Evolutionary conservation across 306 rosid genomes (phyloP).

Genomic region (Benincasa hispida): DNA sequence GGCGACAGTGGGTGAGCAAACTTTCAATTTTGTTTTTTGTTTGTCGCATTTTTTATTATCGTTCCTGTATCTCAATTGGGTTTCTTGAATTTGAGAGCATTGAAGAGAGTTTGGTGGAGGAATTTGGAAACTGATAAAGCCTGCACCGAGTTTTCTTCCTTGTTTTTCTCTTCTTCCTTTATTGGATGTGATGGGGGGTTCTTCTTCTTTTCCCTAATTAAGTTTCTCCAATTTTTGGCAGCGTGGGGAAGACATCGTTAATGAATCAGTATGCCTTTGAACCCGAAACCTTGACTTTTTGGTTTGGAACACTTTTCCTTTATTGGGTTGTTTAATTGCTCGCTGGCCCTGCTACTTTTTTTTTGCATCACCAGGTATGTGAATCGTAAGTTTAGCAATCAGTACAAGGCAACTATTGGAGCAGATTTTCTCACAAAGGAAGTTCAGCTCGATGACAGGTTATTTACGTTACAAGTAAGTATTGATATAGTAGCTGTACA

Average conservation of each 20-base stretch:
- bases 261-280: constrained; percentile 73
- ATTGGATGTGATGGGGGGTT: background rate
- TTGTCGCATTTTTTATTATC: background rate
- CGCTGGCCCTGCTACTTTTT: background rate
- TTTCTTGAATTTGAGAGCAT: constrained; percentile 12
- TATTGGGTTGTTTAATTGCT: background rate
- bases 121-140: background rate
- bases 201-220: background rate
- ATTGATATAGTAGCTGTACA: background rate
- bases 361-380: constrained; percentile 51
- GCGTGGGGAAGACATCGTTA: constrained; percentile 96
- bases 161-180: background rate
- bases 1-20: constrained; percentile 88
- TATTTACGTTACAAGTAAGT: constrained; percentile 94
- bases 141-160: background rate
- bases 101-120: background rate
- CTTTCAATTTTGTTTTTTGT: background rate
- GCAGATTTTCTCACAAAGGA: constrained; percentile 99
- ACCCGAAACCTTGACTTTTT: constrained; percentile 17
- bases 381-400: constrained; percentile 96
- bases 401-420: constrained; percentile 97
- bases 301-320: background rate
- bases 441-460: constrained; percentile 95
- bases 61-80: background rate
- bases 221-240: constrained; percentile 23